These are phyloP conservation scores for Umbelopsis vinacea DNA, from an alignment of 192 early-diverging fungal genomes.

Conservation along the genomic window DNA sequence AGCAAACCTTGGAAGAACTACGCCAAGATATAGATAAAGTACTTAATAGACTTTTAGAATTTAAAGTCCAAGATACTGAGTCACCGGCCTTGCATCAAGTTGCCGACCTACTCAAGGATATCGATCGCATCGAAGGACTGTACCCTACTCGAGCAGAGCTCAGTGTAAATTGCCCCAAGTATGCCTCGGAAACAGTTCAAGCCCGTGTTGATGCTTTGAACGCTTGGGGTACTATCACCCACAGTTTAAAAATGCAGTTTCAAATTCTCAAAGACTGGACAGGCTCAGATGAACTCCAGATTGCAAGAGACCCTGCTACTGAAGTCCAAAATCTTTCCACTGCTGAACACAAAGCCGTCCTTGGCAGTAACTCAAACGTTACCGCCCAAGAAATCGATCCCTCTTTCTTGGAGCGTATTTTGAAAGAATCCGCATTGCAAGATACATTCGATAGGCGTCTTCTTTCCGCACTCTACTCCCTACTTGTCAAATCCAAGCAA, in stretches of 20 bases:
- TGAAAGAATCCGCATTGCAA: constrained; percentile 81
- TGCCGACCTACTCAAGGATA: constrained; percentile 67
- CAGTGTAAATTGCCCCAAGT: constrained; percentile 65
- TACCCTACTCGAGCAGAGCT: constrained; percentile 73
- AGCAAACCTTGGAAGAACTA: constrained; percentile 65
- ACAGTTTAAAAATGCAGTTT: constrained; percentile 70
- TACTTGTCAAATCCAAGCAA: constrained; percentile 65
- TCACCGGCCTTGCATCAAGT: constrained; percentile 63
- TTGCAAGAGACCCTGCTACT: constrained; percentile 40
- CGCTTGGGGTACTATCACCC: constrained; percentile 76
- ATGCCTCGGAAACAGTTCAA: constrained; percentile 71
- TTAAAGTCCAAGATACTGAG: constrained; percentile 43
- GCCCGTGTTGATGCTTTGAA: constrained; percentile 72
- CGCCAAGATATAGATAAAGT: constrained; percentile 61
- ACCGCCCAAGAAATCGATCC: constrained; percentile 50
- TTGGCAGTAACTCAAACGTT: not conserved
- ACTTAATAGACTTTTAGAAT: constrained; percentile 67
- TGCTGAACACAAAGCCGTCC: not conserved
- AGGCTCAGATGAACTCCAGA: constrained; percentile 68
- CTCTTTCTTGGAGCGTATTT: constrained; percentile 84
- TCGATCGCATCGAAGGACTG: constrained; percentile 80
- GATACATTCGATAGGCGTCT: constrained; percentile 77
- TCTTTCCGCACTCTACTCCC: constrained; percentile 61
- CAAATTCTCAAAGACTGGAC: constrained; percentile 85
- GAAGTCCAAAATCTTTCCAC: not conserved